Conservation (phyloP, 2,329 filamentous ascomycete genomes). For the Hypoxylon sp. region DNA sequence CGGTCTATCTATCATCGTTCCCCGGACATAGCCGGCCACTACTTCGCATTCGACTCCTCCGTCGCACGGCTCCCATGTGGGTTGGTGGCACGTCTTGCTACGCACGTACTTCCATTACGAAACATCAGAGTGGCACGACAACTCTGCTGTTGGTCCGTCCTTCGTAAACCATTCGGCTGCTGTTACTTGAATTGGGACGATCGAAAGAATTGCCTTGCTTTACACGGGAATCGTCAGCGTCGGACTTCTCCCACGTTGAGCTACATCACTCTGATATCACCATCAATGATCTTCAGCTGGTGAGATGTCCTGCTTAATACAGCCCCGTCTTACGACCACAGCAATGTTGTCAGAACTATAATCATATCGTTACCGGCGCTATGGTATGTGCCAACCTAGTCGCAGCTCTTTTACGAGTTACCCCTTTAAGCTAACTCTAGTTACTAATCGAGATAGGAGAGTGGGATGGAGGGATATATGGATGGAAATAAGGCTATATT, state of each 20-base stretch:
- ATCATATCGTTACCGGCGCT: neutral
- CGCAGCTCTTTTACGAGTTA: neutral
- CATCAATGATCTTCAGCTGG: neutral
- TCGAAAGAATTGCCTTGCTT: neutral
- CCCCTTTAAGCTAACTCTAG: neutral
- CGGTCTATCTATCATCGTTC: conserved; percentile 29
- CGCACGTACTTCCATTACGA: no score
- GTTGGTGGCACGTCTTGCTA: neutral
- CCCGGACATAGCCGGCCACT: conserved; percentile 11
- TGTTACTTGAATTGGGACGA: neutral
- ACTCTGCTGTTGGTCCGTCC: neutral
- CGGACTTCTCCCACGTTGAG: neutral
- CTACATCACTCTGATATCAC: neutral
- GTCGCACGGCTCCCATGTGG: neutral
- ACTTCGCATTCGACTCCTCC: neutral
- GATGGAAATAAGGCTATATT: conserved; percentile 12
- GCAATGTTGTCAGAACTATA: neutral
- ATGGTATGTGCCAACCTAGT: neutral
- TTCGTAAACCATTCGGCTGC: neutral
- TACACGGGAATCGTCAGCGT: neutral
- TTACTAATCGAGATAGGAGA: neutral
- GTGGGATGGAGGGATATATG: no score
- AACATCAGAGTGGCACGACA: neutral
- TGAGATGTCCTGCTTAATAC: neutral
- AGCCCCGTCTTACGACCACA: neutral